Percentiles rank a stretch among this genome's conserved stretches.
Conservation (phyloP, 2,329 filamentous ascomycete genomes). For the Aspergillus sp. region DNA sequence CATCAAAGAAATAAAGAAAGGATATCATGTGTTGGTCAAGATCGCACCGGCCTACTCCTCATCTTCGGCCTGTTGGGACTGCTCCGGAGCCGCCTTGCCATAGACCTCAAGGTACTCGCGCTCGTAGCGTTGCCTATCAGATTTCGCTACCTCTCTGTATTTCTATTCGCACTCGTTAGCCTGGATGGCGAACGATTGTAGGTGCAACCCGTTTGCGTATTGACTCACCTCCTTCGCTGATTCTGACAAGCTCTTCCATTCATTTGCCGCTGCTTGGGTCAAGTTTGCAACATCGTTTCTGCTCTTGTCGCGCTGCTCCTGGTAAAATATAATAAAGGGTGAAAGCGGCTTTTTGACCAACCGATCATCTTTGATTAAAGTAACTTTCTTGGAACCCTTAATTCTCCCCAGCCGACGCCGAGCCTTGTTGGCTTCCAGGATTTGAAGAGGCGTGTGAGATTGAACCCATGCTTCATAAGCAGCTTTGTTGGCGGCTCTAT, state of each 20-base stretch:
- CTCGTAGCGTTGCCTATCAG: slow-evolving; percentile 34
- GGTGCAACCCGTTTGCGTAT: neutral
- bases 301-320: slow-evolving; percentile 53
- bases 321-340: slow-evolving; percentile 46
- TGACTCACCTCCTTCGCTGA: slow-evolving; percentile 40
- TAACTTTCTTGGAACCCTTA: slow-evolving; percentile 16
- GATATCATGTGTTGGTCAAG: slow-evolving; percentile 3
- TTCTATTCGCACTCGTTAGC: slow-evolving; percentile 24
- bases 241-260: slow-evolving; percentile 30
- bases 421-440: slow-evolving; percentile 60
- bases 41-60: neutral
- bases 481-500: slow-evolving; percentile 49
- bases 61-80: neutral
- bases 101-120: slow-evolving; percentile 39
- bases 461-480: slow-evolving; percentile 55
- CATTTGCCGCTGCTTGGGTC: slow-evolving; percentile 13
- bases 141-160: slow-evolving; percentile 27
- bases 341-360: slow-evolving; percentile 44
- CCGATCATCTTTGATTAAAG: slow-evolving; percentile 55
- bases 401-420: slow-evolving; percentile 41
- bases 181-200: neutral
- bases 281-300: slow-evolving; percentile 44
- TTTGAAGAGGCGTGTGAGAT: slow-evolving; percentile 56
- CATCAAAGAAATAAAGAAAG: neutral
- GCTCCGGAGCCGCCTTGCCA: slow-evolving; percentile 26